Evolutionary conservation across 139 green algal genomes (phyloP).

Genomic region (Chlorella sp.): DNA sequence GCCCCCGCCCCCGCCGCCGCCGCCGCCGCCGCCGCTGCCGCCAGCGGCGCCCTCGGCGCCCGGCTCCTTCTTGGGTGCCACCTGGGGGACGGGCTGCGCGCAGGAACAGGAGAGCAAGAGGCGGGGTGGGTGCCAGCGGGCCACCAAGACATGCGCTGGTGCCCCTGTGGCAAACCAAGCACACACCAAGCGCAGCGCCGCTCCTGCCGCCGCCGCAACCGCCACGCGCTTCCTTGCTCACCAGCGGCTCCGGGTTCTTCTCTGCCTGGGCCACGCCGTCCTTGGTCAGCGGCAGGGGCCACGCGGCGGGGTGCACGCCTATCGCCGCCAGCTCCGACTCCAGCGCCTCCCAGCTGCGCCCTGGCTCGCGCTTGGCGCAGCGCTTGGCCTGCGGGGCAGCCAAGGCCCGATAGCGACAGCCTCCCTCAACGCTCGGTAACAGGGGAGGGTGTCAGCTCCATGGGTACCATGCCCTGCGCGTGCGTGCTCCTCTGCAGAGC

Average conservation of each 20-base stretch:
- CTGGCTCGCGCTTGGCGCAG: constrained; percentile 76
- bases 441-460: no score
- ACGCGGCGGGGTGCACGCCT: constrained; percentile 43
- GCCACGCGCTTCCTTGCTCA: constrained; percentile 15
- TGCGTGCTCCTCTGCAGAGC: no score
- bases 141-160: no score
- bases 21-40: no score
- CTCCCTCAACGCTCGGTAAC: no score
- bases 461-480: no score
- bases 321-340: constrained; percentile 62
- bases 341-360: constrained; percentile 79
- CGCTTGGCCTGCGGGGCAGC: constrained; percentile 60
- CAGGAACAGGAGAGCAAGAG: background rate
- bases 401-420: no score
- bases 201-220: constrained; percentile 12
- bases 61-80: constrained; percentile 8
- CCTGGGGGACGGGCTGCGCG: background rate
- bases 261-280: constrained; percentile 27
- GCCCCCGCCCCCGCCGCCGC: background rate
- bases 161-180: no score
- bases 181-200: background rate
- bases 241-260: constrained; percentile 37
- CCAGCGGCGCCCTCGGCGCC: background rate
- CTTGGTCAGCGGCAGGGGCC: constrained; percentile 50
- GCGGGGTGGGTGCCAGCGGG: no score